Base-by-base conservation (phyloP, 768 basidiomycete genomes). In the Gymnopilus dilepis region DNA sequence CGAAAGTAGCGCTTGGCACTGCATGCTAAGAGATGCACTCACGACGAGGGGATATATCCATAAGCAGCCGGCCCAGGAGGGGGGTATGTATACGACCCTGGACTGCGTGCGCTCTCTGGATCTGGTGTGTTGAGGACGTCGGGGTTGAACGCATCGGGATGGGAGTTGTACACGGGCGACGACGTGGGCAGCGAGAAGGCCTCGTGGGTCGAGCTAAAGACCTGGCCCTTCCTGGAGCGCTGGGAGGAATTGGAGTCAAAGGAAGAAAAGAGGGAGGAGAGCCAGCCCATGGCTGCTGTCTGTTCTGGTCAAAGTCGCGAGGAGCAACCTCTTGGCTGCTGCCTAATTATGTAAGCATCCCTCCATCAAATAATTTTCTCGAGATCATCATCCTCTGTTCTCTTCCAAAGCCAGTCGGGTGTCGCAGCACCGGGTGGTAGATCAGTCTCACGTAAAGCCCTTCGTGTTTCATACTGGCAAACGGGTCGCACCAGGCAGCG, bases 131-230 rank as follows among this genome's bases (percentile, higher is more conserved):
- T 75, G 6, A 84, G 76, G 34, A 83, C 74, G 60, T 86, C 84
- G 61, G 84, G 76, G 64, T 80, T 83, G 79, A 86, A 89, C 15
- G 84, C 79, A 69, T 87, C 87, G 22, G 84, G 83, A 69, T 85
- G 86, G 31, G 82, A 60, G 50, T 76, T 65, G 61, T 80, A 77
- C 58, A 77, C 77, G 15, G 90, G 90, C 24, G 91, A 90, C 24
- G 87, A 85, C 3, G 86, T 86, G 45, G 92, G 91, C 33, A 97
- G 81, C 51, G 91, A 90, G 76, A 96, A 96, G 63, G 95, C 94
- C 73, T 95, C 94, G 70, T 90, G 86, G 6, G 94, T 95, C 15
- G 86, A 86, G 31, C 85, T 86, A 65, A 95, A 84, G 28, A 90
- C 86, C 73, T 89, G 87, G 57, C 84, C 83, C 71, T 82, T 82